A percentile compares a stretch with the other conserved stretches of the same genome.
Evolutionary conservation across 305 asterid species (phyloP).

Genomic region (Caryopteris hybrid): DNA sequence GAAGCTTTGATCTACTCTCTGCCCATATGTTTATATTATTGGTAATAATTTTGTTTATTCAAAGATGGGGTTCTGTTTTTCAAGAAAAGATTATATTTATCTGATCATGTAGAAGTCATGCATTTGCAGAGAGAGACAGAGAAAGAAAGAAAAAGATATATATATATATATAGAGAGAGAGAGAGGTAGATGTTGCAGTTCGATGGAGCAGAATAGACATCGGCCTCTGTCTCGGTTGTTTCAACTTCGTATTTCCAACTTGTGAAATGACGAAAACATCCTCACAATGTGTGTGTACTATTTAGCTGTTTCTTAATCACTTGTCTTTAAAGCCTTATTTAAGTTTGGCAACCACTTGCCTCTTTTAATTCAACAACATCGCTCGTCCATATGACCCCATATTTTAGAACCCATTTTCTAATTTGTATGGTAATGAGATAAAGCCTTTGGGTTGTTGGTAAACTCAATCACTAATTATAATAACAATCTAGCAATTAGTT

Average conservation of each 20-base stretch:
- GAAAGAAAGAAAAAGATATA: no score
- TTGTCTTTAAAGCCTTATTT: slow-evolving; percentile 2
- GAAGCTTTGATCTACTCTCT: slow-evolving; percentile 6
- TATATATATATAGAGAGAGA: no score
- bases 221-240: slow-evolving; percentile 39
- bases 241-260: slow-evolving; percentile 17
- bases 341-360: slow-evolving; percentile 4
- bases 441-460: no score
- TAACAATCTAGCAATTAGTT: no score
- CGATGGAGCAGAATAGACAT: slow-evolving; percentile 48
- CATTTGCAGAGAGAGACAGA: slow-evolving; percentile 22
- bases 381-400: not conserved
- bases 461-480: no score
- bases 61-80: slow-evolving; percentile 16
- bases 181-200: slow-evolving; percentile 27
- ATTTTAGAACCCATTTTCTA: not conserved
- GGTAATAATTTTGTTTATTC: slow-evolving; percentile 1
- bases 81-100: not conserved
- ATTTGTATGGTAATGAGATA: not conserved
- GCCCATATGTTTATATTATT: not conserved
- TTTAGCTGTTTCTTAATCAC: not conserved
- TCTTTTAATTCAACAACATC: not conserved
- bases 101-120: slow-evolving; percentile 18
- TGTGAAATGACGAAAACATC: slow-evolving; percentile 20
- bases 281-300: slow-evolving; percentile 4